Conservation (phyloP, 2,329 filamentous ascomycete species). For the Aspergillus sp. region DNA sequence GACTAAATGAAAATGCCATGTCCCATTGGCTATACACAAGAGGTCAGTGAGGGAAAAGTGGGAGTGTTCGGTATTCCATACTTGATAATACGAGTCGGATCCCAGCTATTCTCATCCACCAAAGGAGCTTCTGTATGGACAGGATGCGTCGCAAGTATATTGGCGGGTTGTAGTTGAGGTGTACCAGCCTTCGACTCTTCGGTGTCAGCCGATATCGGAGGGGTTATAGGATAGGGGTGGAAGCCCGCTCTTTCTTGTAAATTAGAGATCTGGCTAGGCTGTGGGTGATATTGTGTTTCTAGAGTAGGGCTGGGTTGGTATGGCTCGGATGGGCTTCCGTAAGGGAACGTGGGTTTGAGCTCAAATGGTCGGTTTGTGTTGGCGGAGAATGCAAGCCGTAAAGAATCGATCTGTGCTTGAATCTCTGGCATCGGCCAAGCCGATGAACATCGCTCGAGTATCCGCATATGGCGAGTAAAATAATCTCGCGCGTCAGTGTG, state of each 20-base stretch:
- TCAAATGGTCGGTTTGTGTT: conserved; percentile 83
- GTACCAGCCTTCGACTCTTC: conserved; percentile 76
- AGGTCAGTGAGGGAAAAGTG: not conserved
- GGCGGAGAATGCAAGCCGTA: conserved; percentile 87
- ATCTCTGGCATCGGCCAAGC: conserved; percentile 88
- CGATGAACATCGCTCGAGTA: conserved; percentile 79
- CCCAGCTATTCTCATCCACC: conserved; percentile 72
- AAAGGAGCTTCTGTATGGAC: conserved; percentile 54
- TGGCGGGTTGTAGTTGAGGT: conserved; percentile 65
- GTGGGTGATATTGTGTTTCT: conserved; percentile 51
- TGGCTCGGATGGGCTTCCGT: conserved; percentile 71
- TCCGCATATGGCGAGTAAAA: conserved; percentile 90
- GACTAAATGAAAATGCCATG: conserved; percentile 80
- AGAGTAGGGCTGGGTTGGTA: conserved; percentile 63
- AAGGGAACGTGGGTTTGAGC: conserved; percentile 82
- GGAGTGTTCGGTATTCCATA: conserved; percentile 50
- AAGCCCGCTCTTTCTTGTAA: conserved; percentile 49
- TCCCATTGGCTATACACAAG: conserved; percentile 76
- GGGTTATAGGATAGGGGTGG: conserved; percentile 70
- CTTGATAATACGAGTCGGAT: conserved; percentile 86
- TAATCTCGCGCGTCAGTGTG: conserved; percentile 82
- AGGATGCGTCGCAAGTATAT: conserved; percentile 38
- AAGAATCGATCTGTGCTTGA: conserved; percentile 82
- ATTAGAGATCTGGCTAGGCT: conserved; percentile 50
- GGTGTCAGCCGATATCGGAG: conserved; percentile 72